Evolutionary conservation across 2,329 filamentous ascomycete genomes (phyloP).

Genomic region (Pestalotiopsis sp.): DNA sequence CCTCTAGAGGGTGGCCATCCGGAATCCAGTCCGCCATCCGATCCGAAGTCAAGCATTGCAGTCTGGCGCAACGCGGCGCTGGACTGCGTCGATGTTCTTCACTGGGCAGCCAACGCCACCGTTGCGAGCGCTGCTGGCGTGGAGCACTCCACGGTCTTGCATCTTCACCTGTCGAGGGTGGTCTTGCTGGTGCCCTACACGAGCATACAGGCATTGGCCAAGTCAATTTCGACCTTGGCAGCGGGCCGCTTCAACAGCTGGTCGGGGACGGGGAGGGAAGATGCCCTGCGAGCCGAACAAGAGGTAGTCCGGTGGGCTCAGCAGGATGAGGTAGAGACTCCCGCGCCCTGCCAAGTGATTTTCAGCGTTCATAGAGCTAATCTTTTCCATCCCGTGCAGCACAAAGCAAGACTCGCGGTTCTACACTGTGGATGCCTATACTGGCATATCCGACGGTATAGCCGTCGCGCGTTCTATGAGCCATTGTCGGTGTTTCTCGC

Average conservation of each 20-base stretch:
- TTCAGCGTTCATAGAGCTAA: neutral
- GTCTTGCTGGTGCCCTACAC: conserved; percentile 1
- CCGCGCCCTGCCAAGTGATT: neutral
- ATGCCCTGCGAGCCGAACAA: neutral
- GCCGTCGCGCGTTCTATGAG: neutral
- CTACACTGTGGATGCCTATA: neutral
- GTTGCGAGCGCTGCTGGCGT: neutral
- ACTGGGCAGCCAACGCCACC: conserved; percentile 5
- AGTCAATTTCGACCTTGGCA: neutral
- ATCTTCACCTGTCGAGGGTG: conserved; percentile 1
- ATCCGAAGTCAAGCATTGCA: neutral
- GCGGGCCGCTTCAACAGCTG: neutral
- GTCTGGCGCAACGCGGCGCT: conserved; percentile 7
- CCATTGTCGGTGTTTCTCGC: conserved; percentile 24
- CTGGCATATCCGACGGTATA: conserved; percentile 2
- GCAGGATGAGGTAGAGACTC: neutral
- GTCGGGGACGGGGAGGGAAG: neutral
- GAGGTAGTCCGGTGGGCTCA: conserved; percentile 2
- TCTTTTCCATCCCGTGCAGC: neutral
- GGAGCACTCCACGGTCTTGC: neutral
- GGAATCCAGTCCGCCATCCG: neutral
- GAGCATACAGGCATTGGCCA: conserved; percentile 2
- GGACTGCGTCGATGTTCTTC: conserved; percentile 5
- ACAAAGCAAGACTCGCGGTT: conserved; percentile 2
- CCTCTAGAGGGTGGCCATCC: neutral